Base-by-base conservation (phyloP, 2,329 filamentous ascomycete species). In the Diaporthe velutina region DNA sequence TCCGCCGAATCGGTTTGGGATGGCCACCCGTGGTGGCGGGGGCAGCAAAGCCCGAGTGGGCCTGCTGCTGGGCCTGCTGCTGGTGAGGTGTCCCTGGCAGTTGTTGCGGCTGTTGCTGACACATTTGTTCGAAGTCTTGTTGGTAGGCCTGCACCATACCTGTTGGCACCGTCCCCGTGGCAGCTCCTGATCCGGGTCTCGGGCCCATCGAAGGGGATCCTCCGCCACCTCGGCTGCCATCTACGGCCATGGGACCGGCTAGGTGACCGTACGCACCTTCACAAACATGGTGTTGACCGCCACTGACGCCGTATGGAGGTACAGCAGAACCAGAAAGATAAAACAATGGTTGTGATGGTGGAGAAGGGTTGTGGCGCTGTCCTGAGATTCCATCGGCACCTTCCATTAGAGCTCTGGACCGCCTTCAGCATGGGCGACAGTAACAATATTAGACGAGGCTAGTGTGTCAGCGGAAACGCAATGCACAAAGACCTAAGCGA, bases 1-100 rank as follows among this genome's bases (percentile, higher is more conserved):
- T 86, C 58, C 91, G 86, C 42, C 90, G 87, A 75, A 91, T 89
- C 3, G 86, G 86, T 76, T 84, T 87, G 64, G 79, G 74, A 22
- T 52, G n/a, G 25, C 40, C 54, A 4, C 30, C 35, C n/a, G 45
- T 52, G 48, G 42, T 19, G 73, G 76, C 45, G 61, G 42, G 30
- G 28, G 42, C 61, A 35, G 50, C 48, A 35, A 52, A 68, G 28
- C 33, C 55, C 13, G 38, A 17, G 13, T 72, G 54, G 10, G 30
- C 15, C 33, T 42, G 55, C 22, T 74, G 73, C 15, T 71, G 73
- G n/a, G n/a, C n/a, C 15, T 54, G 71, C 10, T 75, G 60, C 19
- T 74, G 57, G 35, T 74, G 73, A n/a, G 22, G 35, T 12, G 42
- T 28, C 15, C 40, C 50, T 42, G 52, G 42, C 25, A 40, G 19